phyloP scores from a whole-genome alignment of 495 filamentous ascomycete species.

The Beverwykella pulmonaria region DNA sequence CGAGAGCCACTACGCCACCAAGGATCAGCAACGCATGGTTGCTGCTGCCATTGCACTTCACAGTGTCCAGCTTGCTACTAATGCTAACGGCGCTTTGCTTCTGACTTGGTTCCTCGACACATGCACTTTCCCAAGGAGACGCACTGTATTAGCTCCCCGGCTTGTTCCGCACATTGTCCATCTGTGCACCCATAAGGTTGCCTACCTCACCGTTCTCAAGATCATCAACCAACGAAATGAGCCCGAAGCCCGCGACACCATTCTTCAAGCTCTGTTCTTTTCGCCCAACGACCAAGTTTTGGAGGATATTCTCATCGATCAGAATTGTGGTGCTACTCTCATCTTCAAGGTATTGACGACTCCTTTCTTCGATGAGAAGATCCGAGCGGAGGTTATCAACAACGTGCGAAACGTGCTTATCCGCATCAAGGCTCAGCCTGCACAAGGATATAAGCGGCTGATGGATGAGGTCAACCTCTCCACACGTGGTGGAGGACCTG shows the following conservation, averaged over 20 bases:
- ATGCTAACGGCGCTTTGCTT: conserved; percentile 90
- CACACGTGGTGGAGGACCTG: conserved; percentile 51
- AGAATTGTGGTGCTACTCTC: conserved; percentile 87
- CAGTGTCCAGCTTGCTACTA: conserved; percentile 94
- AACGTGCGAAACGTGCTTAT: conserved; percentile 88
- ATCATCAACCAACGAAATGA: conserved; percentile 98
- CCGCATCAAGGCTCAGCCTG: conserved; percentile 87
- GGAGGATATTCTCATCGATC: conserved; percentile 88
- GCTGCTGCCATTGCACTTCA: conserved; percentile 93
- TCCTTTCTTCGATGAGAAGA: conserved; percentile 93
- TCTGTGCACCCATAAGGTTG: conserved; percentile 97
- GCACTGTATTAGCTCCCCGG: conserved; percentile 87
- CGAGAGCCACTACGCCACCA: conserved; percentile 92
- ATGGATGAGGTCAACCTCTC: conserved; percentile 97
- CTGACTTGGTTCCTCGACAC: conserved; percentile 99
- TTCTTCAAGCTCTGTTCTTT: conserved; percentile 93
- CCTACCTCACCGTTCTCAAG: conserved; percentile 95
- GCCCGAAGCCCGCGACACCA: conserved; percentile 86
- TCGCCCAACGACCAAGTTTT: conserved; percentile 83
- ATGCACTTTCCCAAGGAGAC: conserved; percentile 89
- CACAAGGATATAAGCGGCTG: conserved; percentile 94
- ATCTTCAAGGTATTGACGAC: conserved; percentile 99
- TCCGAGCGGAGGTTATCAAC: conserved; percentile 83
- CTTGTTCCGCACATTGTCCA: conserved; percentile 96
- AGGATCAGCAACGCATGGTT: conserved; percentile 93